Percentiles rank a stretch among this genome's conserved stretches.
Evolutionary conservation across 805 yeast genomes (phyloP).

Genomic region (Metschnikowia similis): DNA sequence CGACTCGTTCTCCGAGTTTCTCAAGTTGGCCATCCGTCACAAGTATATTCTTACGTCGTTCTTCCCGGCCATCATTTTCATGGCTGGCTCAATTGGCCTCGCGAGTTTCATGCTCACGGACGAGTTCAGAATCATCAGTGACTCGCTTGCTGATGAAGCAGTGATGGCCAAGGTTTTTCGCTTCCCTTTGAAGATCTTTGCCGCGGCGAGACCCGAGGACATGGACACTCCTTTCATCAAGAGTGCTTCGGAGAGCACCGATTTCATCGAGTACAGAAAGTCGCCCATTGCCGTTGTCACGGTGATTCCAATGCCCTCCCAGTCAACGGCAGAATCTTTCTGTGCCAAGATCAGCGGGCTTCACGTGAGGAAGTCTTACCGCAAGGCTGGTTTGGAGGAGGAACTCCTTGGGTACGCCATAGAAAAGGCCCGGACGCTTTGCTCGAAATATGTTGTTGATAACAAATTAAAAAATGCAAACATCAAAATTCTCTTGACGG

Average conservation of each 20-base stretch:
- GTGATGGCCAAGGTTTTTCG: slow-evolving; percentile 43
- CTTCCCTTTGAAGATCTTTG: slow-evolving; percentile 45
- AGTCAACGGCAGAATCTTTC: slow-evolving; percentile 37
- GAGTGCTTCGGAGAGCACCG: slow-evolving; percentile 44
- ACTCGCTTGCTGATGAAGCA: slow-evolving; percentile 21
- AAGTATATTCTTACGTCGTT: slow-evolving; percentile 22
- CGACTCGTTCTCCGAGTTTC: slow-evolving; percentile 29
- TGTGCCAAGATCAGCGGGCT: slow-evolving; percentile 52
- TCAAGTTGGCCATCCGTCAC: slow-evolving; percentile 18
- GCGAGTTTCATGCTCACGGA: slow-evolving; percentile 42
- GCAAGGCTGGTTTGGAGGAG: slow-evolving; percentile 56
- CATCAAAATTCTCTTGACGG: slow-evolving; percentile 33
- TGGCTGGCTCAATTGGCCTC: slow-evolving; percentile 36
- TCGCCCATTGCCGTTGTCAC: slow-evolving; percentile 66
- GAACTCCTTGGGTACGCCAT: slow-evolving; percentile 63
- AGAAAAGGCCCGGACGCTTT: slow-evolving; percentile 41
- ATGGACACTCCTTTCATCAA: slow-evolving; percentile 24
- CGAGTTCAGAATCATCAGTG: slow-evolving; percentile 39
- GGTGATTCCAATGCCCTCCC: slow-evolving; percentile 36
- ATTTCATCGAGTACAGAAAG: slow-evolving; percentile 58
- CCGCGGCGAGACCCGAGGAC: slow-evolving; percentile 24
- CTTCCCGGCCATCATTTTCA: slow-evolving; percentile 37
- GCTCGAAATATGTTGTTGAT: slow-evolving; percentile 23
- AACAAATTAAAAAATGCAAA: slow-evolving; percentile 21
- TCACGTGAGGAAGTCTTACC: slow-evolving; percentile 66